Evolutionary conservation across 75 land plant species (phyloP).

Genomic region (Pinus taeda): DNA sequence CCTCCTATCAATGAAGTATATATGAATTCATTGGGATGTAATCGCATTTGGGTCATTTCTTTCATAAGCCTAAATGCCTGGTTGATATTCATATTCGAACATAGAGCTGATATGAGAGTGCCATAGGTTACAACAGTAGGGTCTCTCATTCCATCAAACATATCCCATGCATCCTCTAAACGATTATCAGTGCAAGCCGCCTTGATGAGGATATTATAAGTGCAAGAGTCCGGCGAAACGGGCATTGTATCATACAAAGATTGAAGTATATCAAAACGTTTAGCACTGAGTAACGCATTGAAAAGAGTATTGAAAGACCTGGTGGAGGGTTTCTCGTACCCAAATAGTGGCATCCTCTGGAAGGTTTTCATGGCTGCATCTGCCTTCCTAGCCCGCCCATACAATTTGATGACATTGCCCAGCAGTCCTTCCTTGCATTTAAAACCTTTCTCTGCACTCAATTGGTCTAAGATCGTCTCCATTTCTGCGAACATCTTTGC

Average conservation of each 20-base stretch:
- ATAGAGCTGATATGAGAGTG: conserved; percentile 5
- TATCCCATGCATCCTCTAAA: conserved; percentile 9
- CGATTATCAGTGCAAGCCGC: not conserved
- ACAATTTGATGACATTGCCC: conserved; percentile 5
- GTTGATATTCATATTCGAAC: not conserved
- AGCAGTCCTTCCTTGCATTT: conserved; percentile 6
- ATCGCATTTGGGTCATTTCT: conserved; percentile 5
- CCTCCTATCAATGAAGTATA: conserved; percentile 12
- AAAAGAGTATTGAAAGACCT: conserved; percentile 10
- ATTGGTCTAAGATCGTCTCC: not conserved
- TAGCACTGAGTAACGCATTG: not conserved
- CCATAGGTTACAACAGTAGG: conserved; percentile 8
- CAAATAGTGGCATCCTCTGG: not conserved
- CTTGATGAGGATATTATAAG: conserved; percentile 3
- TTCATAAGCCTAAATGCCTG: conserved; percentile 2
- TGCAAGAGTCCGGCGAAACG: not conserved
- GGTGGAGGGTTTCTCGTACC: not conserved
- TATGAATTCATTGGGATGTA: conserved; percentile 6
- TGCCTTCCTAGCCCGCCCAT: not conserved
- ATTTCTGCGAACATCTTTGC: conserved; percentile 4
- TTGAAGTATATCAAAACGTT: conserved; percentile 9
- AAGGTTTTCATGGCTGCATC: conserved; percentile 7
- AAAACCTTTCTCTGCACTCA: not conserved
- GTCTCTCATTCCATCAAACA: conserved; percentile 3
- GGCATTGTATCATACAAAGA: not conserved